Conservation (phyloP, 2,329 filamentous ascomycete species). For the Pseudogymnoascus sp. region DNA sequence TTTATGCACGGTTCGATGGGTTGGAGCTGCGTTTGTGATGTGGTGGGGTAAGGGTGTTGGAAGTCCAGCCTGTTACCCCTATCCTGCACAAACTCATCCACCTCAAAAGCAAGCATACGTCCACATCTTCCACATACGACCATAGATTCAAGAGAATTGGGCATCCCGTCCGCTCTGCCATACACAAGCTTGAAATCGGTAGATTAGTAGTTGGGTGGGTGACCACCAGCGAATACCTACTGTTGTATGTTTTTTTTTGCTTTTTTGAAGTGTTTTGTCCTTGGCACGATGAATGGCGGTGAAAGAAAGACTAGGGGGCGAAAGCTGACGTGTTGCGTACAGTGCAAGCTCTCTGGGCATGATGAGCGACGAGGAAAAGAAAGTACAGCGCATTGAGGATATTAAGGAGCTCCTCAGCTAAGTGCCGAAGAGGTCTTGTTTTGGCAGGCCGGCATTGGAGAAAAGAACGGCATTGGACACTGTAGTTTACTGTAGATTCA, state of each 20-base stretch:
- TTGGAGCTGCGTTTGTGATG: constrained; percentile 19
- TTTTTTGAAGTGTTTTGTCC: neutral
- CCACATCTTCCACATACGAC: constrained; percentile 20
- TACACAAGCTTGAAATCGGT: constrained; percentile 23
- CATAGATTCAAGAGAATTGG: constrained; percentile 24
- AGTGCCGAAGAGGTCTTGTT: neutral
- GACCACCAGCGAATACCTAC: constrained; percentile 24
- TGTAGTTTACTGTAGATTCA: neutral
- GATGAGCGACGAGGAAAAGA: constrained; percentile 92
- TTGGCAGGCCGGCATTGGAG: neutral
- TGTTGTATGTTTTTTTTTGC: constrained; percentile 21
- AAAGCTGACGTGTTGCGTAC: constrained; percentile 17
- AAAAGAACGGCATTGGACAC: neutral
- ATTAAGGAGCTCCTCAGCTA: constrained; percentile 79
- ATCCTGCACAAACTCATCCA: neutral
- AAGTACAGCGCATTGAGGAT: constrained; percentile 81
- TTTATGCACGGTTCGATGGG: constrained; percentile 13
- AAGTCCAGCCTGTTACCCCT: neutral
- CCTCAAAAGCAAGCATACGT: neutral
- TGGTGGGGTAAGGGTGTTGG: neutral
- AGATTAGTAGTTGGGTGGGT: constrained; percentile 27
- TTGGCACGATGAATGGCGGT: neutral
- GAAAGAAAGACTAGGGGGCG: neutral
- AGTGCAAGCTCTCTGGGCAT: constrained; percentile 92
- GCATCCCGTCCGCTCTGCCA: constrained; percentile 26